Evolutionary conservation across 2,329 filamentous ascomycete genomes (phyloP).

Genomic region (Calonectria pauciramosa): DNA sequence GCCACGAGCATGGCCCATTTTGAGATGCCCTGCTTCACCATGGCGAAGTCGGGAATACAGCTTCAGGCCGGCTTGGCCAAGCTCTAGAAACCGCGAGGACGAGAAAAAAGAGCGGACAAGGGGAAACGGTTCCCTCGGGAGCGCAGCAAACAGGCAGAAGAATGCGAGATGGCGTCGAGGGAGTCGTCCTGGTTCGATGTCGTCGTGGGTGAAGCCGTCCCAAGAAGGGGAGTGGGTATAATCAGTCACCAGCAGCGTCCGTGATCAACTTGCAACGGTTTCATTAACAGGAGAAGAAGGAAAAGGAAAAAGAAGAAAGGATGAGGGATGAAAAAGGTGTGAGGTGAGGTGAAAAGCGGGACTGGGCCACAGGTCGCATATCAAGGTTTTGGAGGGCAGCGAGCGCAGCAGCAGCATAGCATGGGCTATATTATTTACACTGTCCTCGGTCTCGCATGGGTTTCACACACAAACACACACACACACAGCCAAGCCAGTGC

Average conservation of each 20-base stretch:
- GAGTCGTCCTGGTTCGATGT: neutral
- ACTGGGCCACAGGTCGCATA: neutral
- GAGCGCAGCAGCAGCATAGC: neutral
- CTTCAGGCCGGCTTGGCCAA: neutral
- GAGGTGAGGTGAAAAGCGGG: neutral
- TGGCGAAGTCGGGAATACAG: neutral
- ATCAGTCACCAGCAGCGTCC: neutral
- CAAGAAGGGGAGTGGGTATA: neutral
- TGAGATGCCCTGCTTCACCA: constrained; percentile 13
- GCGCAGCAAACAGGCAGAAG: neutral
- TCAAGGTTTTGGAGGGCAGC: constrained; percentile 4
- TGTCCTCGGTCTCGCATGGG: neutral
- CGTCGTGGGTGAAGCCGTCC: neutral
- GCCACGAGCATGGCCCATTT: constrained; percentile 12
- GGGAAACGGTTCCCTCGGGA: neutral
- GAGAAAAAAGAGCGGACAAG: neutral
- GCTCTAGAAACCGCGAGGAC: neutral
- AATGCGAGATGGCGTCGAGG: neutral
- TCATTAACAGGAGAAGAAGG: neutral
- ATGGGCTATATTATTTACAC: neutral
- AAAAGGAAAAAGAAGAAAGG: neutral
- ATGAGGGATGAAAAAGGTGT: neutral
- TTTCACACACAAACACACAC: neutral
- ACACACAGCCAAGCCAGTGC: too few species aligned
- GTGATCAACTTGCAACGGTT: neutral